Conservation (phyloP, 805 yeast genomes). For the Kodamaea lidongshanica region DNA sequence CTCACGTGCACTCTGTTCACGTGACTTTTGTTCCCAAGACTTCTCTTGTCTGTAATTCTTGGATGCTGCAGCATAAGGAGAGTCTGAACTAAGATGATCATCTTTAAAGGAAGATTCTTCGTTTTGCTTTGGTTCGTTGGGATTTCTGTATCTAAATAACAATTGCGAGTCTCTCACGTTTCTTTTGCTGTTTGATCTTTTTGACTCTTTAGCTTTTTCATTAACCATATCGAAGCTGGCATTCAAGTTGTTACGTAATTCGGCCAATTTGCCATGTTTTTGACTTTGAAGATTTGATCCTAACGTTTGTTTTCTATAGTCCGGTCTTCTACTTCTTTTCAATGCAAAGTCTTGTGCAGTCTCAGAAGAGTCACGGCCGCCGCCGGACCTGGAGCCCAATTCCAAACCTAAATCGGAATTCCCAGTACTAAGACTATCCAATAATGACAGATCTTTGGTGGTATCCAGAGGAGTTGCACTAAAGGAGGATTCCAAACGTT, state of each 20-base stretch:
- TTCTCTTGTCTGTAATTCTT: too few relatives aligned
- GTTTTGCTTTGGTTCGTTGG: too few relatives aligned
- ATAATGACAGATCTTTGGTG: too few relatives aligned
- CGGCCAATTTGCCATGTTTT: constrained; percentile 22
- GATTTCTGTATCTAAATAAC: constrained; percentile 31
- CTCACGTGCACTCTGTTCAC: too few relatives aligned
- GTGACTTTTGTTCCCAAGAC: too few relatives aligned
- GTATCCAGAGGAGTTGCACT: constrained; percentile 1
- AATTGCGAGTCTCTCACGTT: constrained; percentile 29
- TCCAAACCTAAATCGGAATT: too few relatives aligned
- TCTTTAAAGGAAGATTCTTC: too few relatives aligned
- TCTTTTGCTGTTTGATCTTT: constrained; percentile 6
- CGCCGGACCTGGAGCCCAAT: neutral
- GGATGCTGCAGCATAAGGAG: too few relatives aligned
- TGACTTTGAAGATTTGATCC: constrained; percentile 22
- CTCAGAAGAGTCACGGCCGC: constrained; percentile 1
- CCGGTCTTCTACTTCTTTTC: constrained; percentile 34
- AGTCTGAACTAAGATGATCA: too few relatives aligned
- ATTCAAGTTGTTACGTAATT: constrained; percentile 16
- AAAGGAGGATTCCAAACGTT: constrained; percentile 5
- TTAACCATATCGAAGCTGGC: constrained; percentile 8
- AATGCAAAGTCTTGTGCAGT: constrained; percentile 22
- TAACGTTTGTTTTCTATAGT: constrained; percentile 27
- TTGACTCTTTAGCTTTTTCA: constrained; percentile 1
- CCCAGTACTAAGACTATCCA: too few relatives aligned